Evolutionary conservation across 2,329 filamentous ascomycete species (phyloP).

Genomic region (Hypoxylon sp.): DNA sequence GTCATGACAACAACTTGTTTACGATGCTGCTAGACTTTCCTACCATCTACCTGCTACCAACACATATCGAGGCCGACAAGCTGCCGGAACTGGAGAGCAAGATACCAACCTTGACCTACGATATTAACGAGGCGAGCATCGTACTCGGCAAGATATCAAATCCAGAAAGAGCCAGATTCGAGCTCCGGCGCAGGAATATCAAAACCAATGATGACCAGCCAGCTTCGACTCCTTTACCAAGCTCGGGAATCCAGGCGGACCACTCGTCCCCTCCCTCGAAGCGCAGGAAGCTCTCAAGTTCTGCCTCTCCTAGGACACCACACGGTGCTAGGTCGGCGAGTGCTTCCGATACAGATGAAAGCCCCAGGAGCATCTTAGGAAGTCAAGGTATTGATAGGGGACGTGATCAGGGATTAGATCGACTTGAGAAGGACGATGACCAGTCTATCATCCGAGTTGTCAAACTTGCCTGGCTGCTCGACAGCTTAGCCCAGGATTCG

Average conservation of each 20-base stretch:
- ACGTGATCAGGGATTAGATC: not conserved
- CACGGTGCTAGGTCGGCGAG: constrained; percentile 40
- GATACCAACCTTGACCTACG: constrained; percentile 72
- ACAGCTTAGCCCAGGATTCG: constrained; percentile 55
- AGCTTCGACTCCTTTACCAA: not conserved
- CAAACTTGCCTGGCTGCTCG: constrained; percentile 65
- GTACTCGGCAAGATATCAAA: constrained; percentile 77
- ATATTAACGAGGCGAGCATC: constrained; percentile 74
- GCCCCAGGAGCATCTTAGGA: not conserved
- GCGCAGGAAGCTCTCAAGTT: constrained; percentile 50
- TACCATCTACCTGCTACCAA: constrained; percentile 75
- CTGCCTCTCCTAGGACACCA: constrained; percentile 18
- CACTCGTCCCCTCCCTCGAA: constrained; percentile 39
- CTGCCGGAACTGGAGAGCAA: constrained; percentile 70
- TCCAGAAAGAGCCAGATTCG: constrained; percentile 76
- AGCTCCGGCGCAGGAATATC: constrained; percentile 74
- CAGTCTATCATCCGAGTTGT: constrained; percentile 58
- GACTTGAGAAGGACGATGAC: constrained; percentile 8
- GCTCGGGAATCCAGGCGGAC: not conserved
- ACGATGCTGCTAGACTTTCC: constrained; percentile 57
- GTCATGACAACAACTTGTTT: constrained; percentile 13
- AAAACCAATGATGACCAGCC: constrained; percentile 58
- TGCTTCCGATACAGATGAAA: constrained; percentile 39
- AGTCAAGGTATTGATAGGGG: not conserved
- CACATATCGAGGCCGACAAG: constrained; percentile 71